phyloP scores from a whole-genome alignment of 2,329 filamentous ascomycete genomes.

The Penicillium occitanis region DNA sequence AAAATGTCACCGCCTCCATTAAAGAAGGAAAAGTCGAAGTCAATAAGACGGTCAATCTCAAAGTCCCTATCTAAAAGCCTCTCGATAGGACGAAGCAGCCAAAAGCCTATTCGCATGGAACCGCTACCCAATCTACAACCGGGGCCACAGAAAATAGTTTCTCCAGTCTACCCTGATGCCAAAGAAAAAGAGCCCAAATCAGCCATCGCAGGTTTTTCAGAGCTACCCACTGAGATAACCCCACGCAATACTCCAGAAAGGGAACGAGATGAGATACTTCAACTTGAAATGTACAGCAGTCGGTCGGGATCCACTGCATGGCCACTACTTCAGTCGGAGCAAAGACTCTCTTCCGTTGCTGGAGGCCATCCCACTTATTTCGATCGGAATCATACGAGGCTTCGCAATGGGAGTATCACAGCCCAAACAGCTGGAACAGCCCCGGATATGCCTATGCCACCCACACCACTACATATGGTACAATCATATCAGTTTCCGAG shows the following conservation, averaged over 20 bases:
- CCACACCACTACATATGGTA: constrained; percentile 34
- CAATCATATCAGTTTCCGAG: constrained; percentile 35
- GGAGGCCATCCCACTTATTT: constrained; percentile 28
- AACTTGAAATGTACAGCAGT: constrained; percentile 8
- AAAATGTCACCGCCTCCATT: constrained; percentile 2
- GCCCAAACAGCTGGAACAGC: constrained; percentile 35
- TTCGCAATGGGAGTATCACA: constrained; percentile 36
- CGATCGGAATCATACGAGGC: constrained; percentile 27
- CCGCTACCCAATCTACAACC: constrained; percentile 25
- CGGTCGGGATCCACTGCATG: constrained; percentile 33
- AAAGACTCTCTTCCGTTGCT: constrained; percentile 27
- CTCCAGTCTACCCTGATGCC: constrained; percentile 23
- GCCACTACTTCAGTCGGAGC: constrained; percentile 31
- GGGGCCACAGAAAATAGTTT: constrained; percentile 35
- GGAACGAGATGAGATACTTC: constrained; percentile 26
- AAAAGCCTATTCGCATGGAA: constrained; percentile 22
- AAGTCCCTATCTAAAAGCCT: constrained; percentile 36
- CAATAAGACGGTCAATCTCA: constrained; percentile 36
- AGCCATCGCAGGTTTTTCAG: constrained; percentile 36
- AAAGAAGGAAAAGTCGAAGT: constrained; percentile 31
- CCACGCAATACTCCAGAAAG: constrained; percentile 39
- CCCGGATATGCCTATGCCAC: constrained; percentile 40
- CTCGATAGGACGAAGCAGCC: constrained; percentile 28
- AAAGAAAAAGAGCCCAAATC: constrained; percentile 36
- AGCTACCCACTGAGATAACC: constrained; percentile 39